phyloP scores from a whole-genome alignment of 2,329 filamentous ascomycete genomes.

The Diaporthe citri region DNA sequence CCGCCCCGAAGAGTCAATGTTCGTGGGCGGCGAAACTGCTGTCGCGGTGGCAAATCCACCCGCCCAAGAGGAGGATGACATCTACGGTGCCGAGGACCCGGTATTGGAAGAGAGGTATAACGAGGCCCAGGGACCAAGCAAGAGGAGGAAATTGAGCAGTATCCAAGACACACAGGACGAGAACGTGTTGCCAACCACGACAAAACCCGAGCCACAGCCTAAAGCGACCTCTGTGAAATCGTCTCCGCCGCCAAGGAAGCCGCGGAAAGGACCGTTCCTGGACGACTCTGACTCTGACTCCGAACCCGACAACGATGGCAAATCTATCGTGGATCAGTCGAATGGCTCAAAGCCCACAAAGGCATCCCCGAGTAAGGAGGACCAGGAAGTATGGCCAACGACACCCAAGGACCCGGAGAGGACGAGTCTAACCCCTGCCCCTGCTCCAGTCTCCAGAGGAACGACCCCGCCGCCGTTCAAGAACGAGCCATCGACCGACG shows the following conservation, averaged over 20 bases:
- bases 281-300: conserved; percentile 74
- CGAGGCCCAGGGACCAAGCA: conserved; percentile 52
- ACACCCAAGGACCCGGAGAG: conserved; percentile 36
- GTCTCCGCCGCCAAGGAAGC: conserved; percentile 47
- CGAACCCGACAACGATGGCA: conserved; percentile 48
- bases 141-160: conserved; percentile 58
- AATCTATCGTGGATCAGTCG: background rate
- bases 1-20: conserved; percentile 70
- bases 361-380: conserved; percentile 2
- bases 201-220: conserved; percentile 38
- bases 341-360: background rate
- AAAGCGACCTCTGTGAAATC: conserved; percentile 6
- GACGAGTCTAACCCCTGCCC: conserved; percentile 37
- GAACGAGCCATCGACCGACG: conserved; percentile 42
- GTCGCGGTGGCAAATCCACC: conserved; percentile 36
- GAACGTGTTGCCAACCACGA: conserved; percentile 33
- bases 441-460: conserved; percentile 20
- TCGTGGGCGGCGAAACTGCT: conserved; percentile 53
- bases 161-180: conserved; percentile 37
- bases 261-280: conserved; percentile 72
- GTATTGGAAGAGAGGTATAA: conserved; percentile 51
- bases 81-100: conserved; percentile 41
- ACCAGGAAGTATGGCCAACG: conserved; percentile 37
- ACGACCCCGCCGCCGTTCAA: conserved; percentile 20
- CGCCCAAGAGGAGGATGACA: conserved; percentile 43